Percentiles rank a stretch among this genome's conserved stretches.
Evolutionary conservation across 768 basidiomycete species (phyloP).

Genomic region (Lepiota subincarnata): DNA sequence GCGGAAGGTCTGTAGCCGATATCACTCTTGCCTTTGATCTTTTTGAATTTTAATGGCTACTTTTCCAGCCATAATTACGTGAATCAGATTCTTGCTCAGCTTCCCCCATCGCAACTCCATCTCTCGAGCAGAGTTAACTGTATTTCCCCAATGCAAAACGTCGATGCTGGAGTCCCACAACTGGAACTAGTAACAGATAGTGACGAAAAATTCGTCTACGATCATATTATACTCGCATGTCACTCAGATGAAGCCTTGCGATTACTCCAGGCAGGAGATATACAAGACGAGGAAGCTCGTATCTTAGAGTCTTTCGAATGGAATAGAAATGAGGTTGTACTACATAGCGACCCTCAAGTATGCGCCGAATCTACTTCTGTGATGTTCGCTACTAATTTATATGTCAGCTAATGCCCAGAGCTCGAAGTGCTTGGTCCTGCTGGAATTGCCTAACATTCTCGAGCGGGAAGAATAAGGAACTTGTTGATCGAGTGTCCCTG

Average conservation of each 20-base stretch:
- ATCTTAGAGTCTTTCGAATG: constrained; percentile 60
- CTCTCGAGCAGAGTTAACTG: constrained; percentile 53
- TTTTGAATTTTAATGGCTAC: neutral
- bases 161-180: constrained; percentile 15
- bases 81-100: constrained; percentile 49
- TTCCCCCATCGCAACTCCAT: constrained; percentile 53
- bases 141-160: constrained; percentile 28
- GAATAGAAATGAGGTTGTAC: constrained; percentile 61
- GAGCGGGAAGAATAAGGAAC: constrained; percentile 33
- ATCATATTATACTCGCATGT: constrained; percentile 71
- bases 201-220: constrained; percentile 46
- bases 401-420: constrained; percentile 61
- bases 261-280: constrained; percentile 46
- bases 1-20: constrained; percentile 52
- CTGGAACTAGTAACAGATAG: constrained; percentile 44
- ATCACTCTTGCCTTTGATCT: neutral
- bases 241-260: constrained; percentile 63
- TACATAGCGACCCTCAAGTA: constrained; percentile 63
- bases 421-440: constrained; percentile 62
- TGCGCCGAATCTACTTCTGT: constrained; percentile 16
- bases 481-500: constrained; percentile 56
- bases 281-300: constrained; percentile 47
- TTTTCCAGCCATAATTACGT: constrained; percentile 60
- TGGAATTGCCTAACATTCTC: constrained; percentile 59
- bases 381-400: neutral